A percentile compares a stretch with the other conserved stretches of the same genome.
phyloP scores from a whole-genome alignment of 2,329 filamentous ascomycete species.

The Paraphoma chrysanthemicola region DNA sequence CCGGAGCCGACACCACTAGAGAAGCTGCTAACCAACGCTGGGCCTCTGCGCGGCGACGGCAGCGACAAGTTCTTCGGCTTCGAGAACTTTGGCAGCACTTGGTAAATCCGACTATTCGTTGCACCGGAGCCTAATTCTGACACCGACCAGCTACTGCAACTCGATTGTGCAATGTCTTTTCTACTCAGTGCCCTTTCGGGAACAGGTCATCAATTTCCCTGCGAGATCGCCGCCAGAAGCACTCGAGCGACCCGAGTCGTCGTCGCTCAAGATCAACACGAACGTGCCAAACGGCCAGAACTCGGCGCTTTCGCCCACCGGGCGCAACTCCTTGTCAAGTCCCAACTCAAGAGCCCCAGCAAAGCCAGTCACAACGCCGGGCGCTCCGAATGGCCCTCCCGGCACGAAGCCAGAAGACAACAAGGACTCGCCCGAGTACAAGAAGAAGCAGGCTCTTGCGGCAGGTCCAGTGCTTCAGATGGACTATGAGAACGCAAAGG shows the following conservation, averaged over 20 bases:
- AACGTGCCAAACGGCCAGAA: constrained; percentile 45
- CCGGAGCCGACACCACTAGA: constrained; percentile 66
- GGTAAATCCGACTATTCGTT: constrained; percentile 61
- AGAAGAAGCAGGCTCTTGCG: constrained; percentile 93
- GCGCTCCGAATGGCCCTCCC: constrained; percentile 61
- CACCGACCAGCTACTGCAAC: constrained; percentile 82
- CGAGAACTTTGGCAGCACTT: constrained; percentile 98
- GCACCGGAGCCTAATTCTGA: constrained; percentile 12
- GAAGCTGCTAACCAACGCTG: constrained; percentile 84
- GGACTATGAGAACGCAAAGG: constrained; percentile 76
- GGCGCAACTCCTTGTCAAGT: constrained; percentile 49
- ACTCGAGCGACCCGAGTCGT: constrained; percentile 62
- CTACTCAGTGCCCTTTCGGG: constrained; percentile 91
- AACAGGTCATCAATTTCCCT: constrained; percentile 92
- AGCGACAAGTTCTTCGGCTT: constrained; percentile 98
- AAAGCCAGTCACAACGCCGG: constrained; percentile 51
- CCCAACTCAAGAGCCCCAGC: constrained; percentile 41
- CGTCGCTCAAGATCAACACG: constrained; percentile 48
- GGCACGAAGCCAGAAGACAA: constrained; percentile 84
- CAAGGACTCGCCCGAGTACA: constrained; percentile 93
- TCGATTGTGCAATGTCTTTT: constrained; percentile 97
- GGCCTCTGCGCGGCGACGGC: constrained; percentile 81
- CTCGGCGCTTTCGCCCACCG: constrained; percentile 63
- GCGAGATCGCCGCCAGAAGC: constrained; percentile 72
- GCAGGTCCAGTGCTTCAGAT: constrained; percentile 87